Evolutionary conservation across 2,329 filamentous ascomycete species (phyloP), one percentile per base, ranked within the genome.

Genomic region (Ophiocordyceps sinensis): DNA sequence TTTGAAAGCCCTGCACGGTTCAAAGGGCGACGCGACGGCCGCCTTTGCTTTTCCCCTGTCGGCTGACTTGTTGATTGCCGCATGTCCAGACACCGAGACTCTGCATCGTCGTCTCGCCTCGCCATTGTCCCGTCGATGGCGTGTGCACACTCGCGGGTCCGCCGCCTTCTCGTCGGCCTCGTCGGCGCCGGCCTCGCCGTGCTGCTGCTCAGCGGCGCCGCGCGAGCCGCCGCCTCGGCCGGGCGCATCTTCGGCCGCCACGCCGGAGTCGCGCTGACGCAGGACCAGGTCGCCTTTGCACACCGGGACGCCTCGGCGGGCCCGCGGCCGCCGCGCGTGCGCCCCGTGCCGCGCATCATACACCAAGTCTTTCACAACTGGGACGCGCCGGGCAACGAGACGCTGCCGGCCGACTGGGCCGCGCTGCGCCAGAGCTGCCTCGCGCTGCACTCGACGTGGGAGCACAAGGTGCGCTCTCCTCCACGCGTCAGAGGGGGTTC

Each of bases 361-460:
- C 43, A 44, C 34, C 42, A 44, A 21, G 21, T 41, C 17, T 41
- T 36, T 21, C 42, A 41, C 28, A 40, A 44, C 14, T 39, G 30
- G 39, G 31, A n/a, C 2, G 21, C 28, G 2, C 39, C 39, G 6
- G 43, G 28, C 29, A 43, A 43, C 17, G 38, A 41, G 26, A 43
- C 42, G 28, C 28, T 40, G 12, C 38, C 38, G 10, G 4, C 23
- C 2, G 42, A 38, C 10, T 43, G 41, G 41, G 30, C 36, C 26
- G 29, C 13, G 8, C 13, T 34, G n/a, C 39, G 39, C 26, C 28
- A 38, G 28, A 34, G 31, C 14, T 44, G 43, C 32, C 28, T 39
- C 13, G 14, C 21, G 15, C 31, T 31, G 17, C 43, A 44, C 23
- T 39, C 43, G 10, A 44, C 43, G 12, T 44, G 43, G 43, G 43